Base-by-base conservation (phyloP, 176 grass and related monocot species). In the maize (Zea mays) region DNA sequence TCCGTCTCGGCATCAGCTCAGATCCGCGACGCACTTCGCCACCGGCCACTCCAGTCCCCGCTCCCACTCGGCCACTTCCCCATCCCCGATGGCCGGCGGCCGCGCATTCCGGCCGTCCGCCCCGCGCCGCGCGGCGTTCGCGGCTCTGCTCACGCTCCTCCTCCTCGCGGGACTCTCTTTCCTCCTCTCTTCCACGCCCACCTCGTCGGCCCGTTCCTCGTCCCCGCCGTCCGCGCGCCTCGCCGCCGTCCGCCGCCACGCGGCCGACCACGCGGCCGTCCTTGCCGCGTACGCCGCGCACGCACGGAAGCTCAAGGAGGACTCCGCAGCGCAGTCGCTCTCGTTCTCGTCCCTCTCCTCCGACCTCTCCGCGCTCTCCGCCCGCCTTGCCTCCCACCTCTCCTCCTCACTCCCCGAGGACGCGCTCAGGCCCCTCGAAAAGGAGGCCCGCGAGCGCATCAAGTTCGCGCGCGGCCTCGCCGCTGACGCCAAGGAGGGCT, bases 391-490 rank as follows among this genome's bases (percentile, higher is more conserved):
- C 46, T 55, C 84, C 48, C 75, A 79, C 57, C 40, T 36, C 48
- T 52, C 76, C 71, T 27, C 74, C 14, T 61, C 21, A 7, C 75
- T 86, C 10, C 69, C 79, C 7, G 88, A 90, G 64, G 88, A 90
- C 64, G 72, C 75, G 56, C 83, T 90, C 35, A 87, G 47, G 61
- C 75, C 85, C 14, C 63, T 95, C 15, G 92, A 99, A 90, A 99
- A 95, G 88, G 96, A 99, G 75, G 88, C 90, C 12, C 91, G 91
- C 48, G 96, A 99, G 45, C 96, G 92, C 34, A 73, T 95, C 72
- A 99, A 99, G 86, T 5, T 77, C 44, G 90, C 96, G 2, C 89
- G 92, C 63, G 83, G 86, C 19, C 87, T 95, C 78, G 81, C 93
- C 33, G 78, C 90, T 10, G 90, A 99, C 49, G 81, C 96, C 70